These are phyloP conservation scores for Typha latifolia DNA, from an alignment of 176 grass and related monocot species.

Conservation along the genomic window DNA sequence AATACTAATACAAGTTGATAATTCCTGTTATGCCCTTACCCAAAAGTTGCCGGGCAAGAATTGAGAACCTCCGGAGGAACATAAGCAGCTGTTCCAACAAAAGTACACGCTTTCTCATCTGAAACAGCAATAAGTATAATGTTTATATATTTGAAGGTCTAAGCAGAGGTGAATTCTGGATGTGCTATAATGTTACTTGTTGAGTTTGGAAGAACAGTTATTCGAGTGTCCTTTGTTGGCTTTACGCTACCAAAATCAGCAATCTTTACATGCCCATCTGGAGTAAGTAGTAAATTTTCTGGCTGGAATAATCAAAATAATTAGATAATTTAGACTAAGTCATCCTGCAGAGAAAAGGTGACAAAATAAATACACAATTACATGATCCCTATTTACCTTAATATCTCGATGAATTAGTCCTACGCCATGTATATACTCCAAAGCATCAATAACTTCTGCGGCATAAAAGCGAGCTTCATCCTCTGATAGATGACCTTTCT, in stretches of 20 bases:
- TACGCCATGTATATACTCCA: conserved; percentile 76
- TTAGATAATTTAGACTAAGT: neutral
- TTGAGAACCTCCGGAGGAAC: conserved; percentile 96
- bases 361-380: neutral
- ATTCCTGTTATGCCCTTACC: conserved; percentile 40
- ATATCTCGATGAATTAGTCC: conserved; percentile 93
- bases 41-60: conserved; percentile 82
- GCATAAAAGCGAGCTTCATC: conserved; percentile 84
- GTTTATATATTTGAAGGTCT: conserved; percentile 5
- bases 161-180: neutral
- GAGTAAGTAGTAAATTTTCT: conserved; percentile 87
- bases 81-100: conserved; percentile 95
- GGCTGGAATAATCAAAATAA: conserved; percentile 48
- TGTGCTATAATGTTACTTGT: conserved; percentile 44
- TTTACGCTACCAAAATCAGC: conserved; percentile 99
- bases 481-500: conserved; percentile 63
- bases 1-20: neutral
- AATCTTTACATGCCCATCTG: conserved; percentile 88
- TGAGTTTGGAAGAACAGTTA: conserved; percentile 91
- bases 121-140: conserved; percentile 15
- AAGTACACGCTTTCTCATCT: conserved; percentile 95
- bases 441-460: conserved; percentile 78
- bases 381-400: conserved; percentile 38
- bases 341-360: neutral
- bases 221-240: conserved; percentile 57